phyloP scores from a whole-genome alignment of 2,329 filamentous ascomycete species.

The Alternaria arborescens region DNA sequence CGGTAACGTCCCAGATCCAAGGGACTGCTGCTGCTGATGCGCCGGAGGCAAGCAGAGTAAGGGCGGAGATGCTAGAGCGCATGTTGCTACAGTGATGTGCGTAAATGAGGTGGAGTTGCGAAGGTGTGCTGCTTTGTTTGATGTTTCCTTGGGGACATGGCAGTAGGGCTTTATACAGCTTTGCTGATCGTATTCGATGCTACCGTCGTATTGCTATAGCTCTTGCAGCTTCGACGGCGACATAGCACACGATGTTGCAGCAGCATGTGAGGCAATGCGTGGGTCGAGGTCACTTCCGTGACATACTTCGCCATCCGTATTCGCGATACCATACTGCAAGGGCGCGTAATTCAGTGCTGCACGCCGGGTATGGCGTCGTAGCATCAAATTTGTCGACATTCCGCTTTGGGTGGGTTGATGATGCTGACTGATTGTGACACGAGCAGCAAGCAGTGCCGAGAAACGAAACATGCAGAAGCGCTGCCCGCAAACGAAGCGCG shows the following conservation, averaged over 20 bases:
- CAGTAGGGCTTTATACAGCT: not conserved
- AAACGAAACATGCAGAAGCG: not conserved
- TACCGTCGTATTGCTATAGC: not conserved
- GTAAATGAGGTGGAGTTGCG: not conserved
- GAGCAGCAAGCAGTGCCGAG: not conserved
- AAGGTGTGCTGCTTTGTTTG: not conserved
- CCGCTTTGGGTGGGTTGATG: conserved; percentile 9
- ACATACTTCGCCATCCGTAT: not conserved
- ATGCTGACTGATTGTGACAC: conserved; percentile 14
- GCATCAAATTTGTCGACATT: not conserved
- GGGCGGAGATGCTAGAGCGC: conserved; percentile 18
- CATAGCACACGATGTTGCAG: conserved; percentile 4
- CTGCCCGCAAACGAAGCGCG: not conserved
- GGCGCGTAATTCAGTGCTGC: not conserved
- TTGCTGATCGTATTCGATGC: not conserved
- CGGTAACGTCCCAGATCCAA: conserved; percentile 26
- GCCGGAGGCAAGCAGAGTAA: conserved; percentile 20
- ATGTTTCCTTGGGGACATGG: fast-evolving
- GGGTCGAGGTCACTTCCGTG: not conserved
- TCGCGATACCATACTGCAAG: conserved; percentile 1
- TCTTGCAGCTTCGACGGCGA: not conserved
- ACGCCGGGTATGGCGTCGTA: not conserved
- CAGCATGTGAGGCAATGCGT: not conserved
- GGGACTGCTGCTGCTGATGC: conserved; percentile 14
- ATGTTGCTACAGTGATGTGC: conserved; percentile 9